Base-by-base conservation (phyloP, 768 basidiomycete genomes). In the Leccinum boreale region DNA sequence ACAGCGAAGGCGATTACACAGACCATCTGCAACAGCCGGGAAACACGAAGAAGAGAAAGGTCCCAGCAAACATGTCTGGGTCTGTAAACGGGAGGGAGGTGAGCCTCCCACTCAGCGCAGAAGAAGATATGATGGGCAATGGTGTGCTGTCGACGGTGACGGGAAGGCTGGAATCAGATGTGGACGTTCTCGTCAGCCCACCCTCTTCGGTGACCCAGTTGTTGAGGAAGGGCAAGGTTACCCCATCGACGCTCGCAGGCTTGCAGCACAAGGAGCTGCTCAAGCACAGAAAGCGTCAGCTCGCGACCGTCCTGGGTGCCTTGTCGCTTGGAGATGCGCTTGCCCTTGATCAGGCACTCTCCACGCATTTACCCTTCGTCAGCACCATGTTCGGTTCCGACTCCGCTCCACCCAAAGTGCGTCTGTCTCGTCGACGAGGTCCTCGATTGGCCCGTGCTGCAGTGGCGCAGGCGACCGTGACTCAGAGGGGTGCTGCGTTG, bases 41-140 rank as follows among this genome's bases (percentile, higher is more conserved):
- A 8, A 93, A 93, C 65, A 88, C 89, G 50, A 93, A 93, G 82
- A 93, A 93, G 75, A 80, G 91, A 50, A 93, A 93, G 70, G 90
- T 93, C 3, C 91, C 92, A 1, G 81, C 83, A 36, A 86, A 89
- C 69, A 67, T 75, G 54, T 70, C 76, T 15, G 74, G 75, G 52
- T 69, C 73, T 39, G 71, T 68, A 47, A 74, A 70, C 46, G 78
- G 79, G 54, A 79, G 78, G 46, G 79, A 81, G 57, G 67, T 62
- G 55, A 69, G 71, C 56, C 77, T 79, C 42, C 66, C 68, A 52
- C 76, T 78, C 39, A 76, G 77, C 12, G 78, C 72, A 23, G 78
- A 77, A 51, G 78, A 79, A 52, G 82, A 80, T 11, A 44, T 44
- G 59, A 64, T 63, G 12, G 67, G 62, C 51, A 72, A 75, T 47